Conservation (phyloP, 805 yeast species). For the Cyberlindnera mycetangii region DNA sequence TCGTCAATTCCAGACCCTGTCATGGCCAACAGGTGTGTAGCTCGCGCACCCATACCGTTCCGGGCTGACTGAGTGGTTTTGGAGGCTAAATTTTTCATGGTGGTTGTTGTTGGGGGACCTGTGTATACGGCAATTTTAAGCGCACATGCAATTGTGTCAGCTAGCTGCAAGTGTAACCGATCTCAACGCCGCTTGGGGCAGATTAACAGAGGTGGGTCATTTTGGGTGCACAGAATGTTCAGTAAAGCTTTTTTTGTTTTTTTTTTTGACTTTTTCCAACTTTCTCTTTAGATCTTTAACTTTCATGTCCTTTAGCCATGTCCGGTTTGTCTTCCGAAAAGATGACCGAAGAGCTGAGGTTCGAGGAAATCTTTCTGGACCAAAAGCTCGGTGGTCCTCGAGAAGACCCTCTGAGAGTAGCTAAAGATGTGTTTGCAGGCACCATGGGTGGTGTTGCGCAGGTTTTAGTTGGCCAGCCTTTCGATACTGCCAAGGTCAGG, state of each 20-base stretch:
- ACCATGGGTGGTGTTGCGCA: slow-evolving; percentile 96
- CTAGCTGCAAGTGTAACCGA: slow-evolving; percentile 19
- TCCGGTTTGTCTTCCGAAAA: slow-evolving; percentile 1
- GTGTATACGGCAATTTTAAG: neutral
- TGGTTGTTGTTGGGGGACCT: too few species aligned
- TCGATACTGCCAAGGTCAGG: slow-evolving; percentile 91
- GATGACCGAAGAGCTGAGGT: slow-evolving; percentile 16
- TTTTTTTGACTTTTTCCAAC: too few species aligned
- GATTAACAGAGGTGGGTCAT: too few species aligned
- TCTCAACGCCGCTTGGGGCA: too few species aligned
- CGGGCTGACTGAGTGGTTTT: neutral
- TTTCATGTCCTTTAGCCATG: too few species aligned
- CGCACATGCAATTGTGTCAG: slow-evolving; percentile 8
- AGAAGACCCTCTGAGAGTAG: slow-evolving; percentile 23
- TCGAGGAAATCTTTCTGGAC: slow-evolving; percentile 13
- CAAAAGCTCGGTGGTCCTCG: too few species aligned
- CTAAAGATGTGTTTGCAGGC: slow-evolving; percentile 54
- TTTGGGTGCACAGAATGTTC: too few species aligned
- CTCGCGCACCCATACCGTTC: too few species aligned
- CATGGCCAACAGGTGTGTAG: too few species aligned
- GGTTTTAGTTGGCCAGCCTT: slow-evolving; percentile 93
- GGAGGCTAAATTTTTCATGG: too few species aligned
- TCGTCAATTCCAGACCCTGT: too few species aligned
- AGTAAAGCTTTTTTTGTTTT: too few species aligned
- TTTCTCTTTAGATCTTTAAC: neutral